Conservation (phyloP, 148 eudicot species). For the Rheum nobile region DNA sequence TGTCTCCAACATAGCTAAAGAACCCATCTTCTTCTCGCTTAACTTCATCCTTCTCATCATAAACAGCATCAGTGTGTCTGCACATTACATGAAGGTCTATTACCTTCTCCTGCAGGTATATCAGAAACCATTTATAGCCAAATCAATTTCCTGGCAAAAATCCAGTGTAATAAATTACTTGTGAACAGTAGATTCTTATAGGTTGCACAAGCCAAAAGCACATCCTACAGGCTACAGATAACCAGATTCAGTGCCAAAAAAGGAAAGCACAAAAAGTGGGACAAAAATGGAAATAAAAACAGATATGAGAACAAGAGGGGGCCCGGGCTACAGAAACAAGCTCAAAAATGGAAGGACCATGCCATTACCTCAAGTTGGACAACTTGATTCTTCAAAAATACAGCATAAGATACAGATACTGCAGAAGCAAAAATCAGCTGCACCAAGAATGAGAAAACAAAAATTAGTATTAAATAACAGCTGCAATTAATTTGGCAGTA, state of each 20-base stretch:
- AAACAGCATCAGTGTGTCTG: conserved; percentile 19
- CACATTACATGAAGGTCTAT: conserved; percentile 30
- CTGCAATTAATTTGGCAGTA: background rate
- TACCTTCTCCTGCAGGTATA: conserved; percentile 41
- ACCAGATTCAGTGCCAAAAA: background rate
- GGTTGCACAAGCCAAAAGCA: background rate
- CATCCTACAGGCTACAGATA: background rate
- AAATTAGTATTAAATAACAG: no score
- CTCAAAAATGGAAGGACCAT: background rate
- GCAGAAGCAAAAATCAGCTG: conserved; percentile 42
- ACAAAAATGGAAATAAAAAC: background rate
- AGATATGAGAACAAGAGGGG: background rate
- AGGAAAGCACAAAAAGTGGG: background rate
- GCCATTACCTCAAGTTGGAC: conserved; percentile 50
- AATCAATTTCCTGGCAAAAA: background rate
- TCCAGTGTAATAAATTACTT: background rate
- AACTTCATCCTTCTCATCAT: conserved; percentile 12
- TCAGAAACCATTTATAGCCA: background rate
- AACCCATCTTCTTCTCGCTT: conserved; percentile 22
- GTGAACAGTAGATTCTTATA: background rate
- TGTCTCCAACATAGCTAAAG: conserved; percentile 18
- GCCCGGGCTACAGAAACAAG: background rate
- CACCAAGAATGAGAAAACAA: conserved; percentile 2
- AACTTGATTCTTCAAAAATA: conserved; percentile 34
- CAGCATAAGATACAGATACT: conserved; percentile 25